Percentiles rank a stretch among this genome's conserved stretches.
Conservation (phyloP, 1,284 basidiomycete species). For the Ceratobasidium sp. region DNA sequence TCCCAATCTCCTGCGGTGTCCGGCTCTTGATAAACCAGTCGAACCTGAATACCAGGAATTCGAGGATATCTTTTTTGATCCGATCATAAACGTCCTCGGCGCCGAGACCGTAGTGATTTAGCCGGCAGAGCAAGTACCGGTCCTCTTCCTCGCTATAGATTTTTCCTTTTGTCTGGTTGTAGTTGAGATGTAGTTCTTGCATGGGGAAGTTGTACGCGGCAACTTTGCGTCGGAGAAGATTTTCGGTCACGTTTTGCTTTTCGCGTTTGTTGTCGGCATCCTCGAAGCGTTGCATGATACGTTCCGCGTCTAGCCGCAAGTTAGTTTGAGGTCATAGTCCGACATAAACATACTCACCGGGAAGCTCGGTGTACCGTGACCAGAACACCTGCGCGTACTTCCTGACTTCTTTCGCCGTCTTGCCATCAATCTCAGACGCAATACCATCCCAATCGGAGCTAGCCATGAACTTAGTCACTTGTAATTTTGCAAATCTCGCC, state of each 20-base stretch:
- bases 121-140: conserved; percentile 91
- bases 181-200: conserved; percentile 95
- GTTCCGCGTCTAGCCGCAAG: conserved; percentile 73
- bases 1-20: conserved; percentile 90
- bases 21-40: conserved; percentile 99
- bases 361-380: conserved; percentile 89
- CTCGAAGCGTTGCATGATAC: conserved; percentile 83
- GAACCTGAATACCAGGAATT: conserved; percentile 97
- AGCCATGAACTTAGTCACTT: conserved; percentile 1
- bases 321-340: neutral
- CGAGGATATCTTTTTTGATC: conserved; percentile 96
- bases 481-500: neutral
- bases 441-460: conserved; percentile 84
- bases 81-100: conserved; percentile 94
- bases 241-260: conserved; percentile 88
- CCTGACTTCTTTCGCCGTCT: conserved; percentile 85
- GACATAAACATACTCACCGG: conserved; percentile 66
- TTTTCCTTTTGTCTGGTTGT: conserved; percentile 96
- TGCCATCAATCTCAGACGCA: conserved; percentile 88
- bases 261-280: conserved; percentile 89
- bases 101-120: conserved; percentile 93
- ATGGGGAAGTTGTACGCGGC: conserved; percentile 86
- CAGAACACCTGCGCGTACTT: conserved; percentile 90
- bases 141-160: conserved; percentile 98
- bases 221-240: conserved; percentile 84